A percentile compares a stretch with the other conserved stretches of the same genome.
Evolutionary conservation across 1,139 yeast genomes (phyloP).

Genomic region (Pichia sp.): DNA sequence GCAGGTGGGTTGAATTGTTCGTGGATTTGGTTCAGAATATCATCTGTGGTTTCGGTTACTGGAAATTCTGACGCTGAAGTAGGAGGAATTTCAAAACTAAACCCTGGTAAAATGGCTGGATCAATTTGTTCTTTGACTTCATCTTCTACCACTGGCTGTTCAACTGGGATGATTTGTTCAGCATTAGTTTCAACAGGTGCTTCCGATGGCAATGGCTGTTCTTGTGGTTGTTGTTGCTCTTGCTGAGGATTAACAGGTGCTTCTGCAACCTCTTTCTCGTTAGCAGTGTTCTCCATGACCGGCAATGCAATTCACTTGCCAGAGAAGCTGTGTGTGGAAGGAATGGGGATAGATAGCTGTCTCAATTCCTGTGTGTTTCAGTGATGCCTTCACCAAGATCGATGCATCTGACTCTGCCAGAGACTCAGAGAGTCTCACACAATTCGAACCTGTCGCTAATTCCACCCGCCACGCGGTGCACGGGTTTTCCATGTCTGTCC

Average conservation of each 20-base stretch:
- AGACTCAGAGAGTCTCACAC: too few species aligned
- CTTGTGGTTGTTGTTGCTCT: not conserved
- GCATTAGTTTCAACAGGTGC: too few species aligned
- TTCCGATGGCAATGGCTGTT: not conserved
- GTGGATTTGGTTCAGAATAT: not conserved
- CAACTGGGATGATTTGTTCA: not conserved
- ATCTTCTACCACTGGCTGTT: not conserved
- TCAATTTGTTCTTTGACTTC: not conserved
- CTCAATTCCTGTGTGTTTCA: too few species aligned
- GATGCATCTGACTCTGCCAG: too few species aligned
- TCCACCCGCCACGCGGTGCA: too few species aligned
- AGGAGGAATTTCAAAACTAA: not conserved
- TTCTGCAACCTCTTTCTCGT: not conserved
- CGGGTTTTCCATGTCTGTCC: too few species aligned
- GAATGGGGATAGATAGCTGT: too few species aligned
- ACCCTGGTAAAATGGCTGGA: not conserved
- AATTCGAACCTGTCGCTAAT: too few species aligned
- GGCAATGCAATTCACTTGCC: not conserved
- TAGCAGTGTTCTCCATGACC: not conserved
- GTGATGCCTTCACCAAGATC: too few species aligned
- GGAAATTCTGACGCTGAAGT: not conserved
- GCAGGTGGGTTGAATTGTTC: not conserved
- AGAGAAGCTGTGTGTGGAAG: not conserved
- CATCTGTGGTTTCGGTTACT: not conserved
- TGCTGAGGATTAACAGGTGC: not conserved